Conservation (phyloP, 2,329 filamentous ascomycete genomes). For the Cytospora schulzeri region DNA sequence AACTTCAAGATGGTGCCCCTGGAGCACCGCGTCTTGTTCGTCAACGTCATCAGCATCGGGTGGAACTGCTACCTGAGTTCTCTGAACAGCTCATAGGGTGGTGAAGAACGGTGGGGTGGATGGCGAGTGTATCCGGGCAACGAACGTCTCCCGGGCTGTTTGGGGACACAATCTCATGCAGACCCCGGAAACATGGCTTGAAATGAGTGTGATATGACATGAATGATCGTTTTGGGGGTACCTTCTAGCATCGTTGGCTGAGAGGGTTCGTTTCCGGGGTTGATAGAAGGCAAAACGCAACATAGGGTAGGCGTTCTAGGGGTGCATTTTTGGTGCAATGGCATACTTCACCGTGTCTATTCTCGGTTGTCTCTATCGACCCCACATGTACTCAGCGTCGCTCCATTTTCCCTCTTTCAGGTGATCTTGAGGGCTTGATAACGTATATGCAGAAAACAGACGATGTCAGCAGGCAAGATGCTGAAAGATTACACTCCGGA, state of each 20-base stretch:
- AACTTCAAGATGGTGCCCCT: conserved; percentile 90
- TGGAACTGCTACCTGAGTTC: conserved; percentile 69
- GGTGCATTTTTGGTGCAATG: conserved; percentile 5
- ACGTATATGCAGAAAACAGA: background rate
- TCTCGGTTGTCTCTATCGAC: conserved; percentile 32
- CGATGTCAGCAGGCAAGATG: background rate
- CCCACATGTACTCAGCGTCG: background rate
- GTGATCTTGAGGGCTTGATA: background rate
- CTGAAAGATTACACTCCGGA: background rate
- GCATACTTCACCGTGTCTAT: conserved; percentile 21
- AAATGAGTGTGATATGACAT: background rate
- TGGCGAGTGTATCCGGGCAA: background rate
- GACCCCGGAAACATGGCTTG: background rate
- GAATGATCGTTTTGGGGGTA: background rate
- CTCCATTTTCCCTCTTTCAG: background rate
- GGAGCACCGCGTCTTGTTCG: conserved; percentile 80
- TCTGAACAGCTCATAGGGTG: conserved; percentile 52
- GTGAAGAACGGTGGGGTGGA: background rate
- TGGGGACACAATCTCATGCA: background rate
- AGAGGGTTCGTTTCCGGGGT: background rate
- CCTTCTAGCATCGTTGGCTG: conserved; percentile 2
- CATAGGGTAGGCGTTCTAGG: conserved; percentile 13
- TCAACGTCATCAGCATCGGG: conserved; percentile 75
- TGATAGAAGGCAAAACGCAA: conserved; percentile 13
- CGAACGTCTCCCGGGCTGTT: background rate